Evolutionary conservation across 345 rosid genomes (phyloP).

Genomic region (Sapria himalayana): DNA sequence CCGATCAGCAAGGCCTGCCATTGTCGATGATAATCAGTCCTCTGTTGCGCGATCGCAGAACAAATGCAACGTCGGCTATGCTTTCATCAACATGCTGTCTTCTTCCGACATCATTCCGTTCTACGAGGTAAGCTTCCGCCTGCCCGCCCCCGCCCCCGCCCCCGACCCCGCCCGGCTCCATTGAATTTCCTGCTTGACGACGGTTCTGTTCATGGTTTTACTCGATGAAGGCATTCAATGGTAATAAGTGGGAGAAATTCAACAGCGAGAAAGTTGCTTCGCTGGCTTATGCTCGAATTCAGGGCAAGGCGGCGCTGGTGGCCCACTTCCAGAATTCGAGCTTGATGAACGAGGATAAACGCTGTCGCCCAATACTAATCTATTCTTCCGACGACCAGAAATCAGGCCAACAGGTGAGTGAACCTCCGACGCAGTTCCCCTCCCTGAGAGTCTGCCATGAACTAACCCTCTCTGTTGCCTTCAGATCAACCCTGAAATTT

Average conservation of each 20-base stretch:
- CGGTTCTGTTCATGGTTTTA: too few relatives aligned
- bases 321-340: conserved; percentile 78
- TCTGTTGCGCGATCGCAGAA: conserved; percentile 50
- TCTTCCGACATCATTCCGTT: conserved; percentile 74
- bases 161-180: too few relatives aligned
- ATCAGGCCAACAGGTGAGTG: conserved; percentile 43
- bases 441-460: too few relatives aligned
- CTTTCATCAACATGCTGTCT: conserved; percentile 81
- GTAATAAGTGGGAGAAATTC: conserved; percentile 92
- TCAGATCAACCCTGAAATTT: too few relatives aligned
- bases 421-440: too few relatives aligned
- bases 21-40: conserved; percentile 8
- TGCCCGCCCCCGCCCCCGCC: too few relatives aligned
- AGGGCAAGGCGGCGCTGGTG: conserved; percentile 81
- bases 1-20: too few relatives aligned
- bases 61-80: conserved; percentile 95
- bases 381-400: conserved; percentile 48
- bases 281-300: conserved; percentile 80
- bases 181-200: too few relatives aligned
- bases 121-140: conserved; percentile 82
- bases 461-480: too few relatives aligned
- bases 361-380: conserved; percentile 59
- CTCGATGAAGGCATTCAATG: conserved; percentile 56
- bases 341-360: conserved; percentile 63
- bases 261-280: conserved; percentile 89